Evolutionary conservation across 2,329 filamentous ascomycete species (phyloP).

Genomic region (Sarocladium brachiariae): DNA sequence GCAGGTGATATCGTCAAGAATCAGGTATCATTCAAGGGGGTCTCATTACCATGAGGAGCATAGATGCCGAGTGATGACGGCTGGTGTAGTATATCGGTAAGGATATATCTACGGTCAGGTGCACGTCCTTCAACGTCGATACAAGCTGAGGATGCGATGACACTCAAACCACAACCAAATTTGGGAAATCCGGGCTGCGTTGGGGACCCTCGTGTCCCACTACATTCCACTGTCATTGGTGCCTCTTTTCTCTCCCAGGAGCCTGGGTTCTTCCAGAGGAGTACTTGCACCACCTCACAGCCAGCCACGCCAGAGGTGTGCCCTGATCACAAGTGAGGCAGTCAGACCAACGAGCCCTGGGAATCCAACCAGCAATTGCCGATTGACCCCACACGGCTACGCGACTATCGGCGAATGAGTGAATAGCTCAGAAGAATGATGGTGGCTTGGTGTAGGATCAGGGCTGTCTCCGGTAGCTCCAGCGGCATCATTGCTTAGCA

Average conservation of each 20-base stretch:
- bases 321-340: neutral
- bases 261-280: too few relatives aligned
- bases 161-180: neutral
- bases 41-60: too few relatives aligned
- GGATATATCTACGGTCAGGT: neutral
- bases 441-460: neutral
- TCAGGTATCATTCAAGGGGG: too few relatives aligned
- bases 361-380: neutral
- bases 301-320: neutral
- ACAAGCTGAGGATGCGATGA: neutral
- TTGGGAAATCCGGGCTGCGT: neutral
- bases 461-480: neutral
- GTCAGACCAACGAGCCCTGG: too few relatives aligned
- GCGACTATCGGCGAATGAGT: neutral
- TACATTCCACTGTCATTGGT: neutral
- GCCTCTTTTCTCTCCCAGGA: too few relatives aligned
- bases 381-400: neutral
- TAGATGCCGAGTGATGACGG: too few relatives aligned
- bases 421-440: neutral
- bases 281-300: neutral
- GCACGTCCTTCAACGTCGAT: neutral
- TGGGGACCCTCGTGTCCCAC: neutral
- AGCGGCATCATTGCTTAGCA: neutral
- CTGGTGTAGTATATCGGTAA: too few relatives aligned
- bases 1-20: too few relatives aligned